Conservation (phyloP, 2,329 filamentous ascomycete species). For the Exophiala mesophila region DNA sequence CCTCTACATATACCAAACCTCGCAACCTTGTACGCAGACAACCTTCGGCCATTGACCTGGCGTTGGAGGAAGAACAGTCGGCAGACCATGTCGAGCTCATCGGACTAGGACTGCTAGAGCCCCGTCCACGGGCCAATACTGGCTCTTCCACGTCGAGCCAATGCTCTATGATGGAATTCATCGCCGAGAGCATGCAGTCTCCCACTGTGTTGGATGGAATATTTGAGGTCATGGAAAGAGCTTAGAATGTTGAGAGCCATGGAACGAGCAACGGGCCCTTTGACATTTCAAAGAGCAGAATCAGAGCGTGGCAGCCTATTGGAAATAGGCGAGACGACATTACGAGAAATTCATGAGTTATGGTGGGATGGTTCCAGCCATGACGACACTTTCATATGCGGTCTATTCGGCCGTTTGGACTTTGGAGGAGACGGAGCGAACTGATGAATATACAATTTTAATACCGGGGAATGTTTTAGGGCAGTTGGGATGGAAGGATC, state of each 20-base stretch:
- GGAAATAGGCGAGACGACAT: too few relatives aligned
- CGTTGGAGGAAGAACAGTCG: slow-evolving; percentile 39
- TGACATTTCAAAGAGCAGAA: too few relatives aligned
- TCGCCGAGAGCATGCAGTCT: slow-evolving; percentile 15
- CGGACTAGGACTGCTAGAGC: slow-evolving; percentile 42
- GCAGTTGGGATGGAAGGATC: too few relatives aligned
- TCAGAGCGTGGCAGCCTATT: background rate
- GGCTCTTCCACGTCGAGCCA: slow-evolving; percentile 10
- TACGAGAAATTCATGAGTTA: too few relatives aligned
- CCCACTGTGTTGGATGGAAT: slow-evolving; percentile 43
- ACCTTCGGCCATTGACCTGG: slow-evolving; percentile 41
- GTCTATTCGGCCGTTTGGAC: too few relatives aligned
- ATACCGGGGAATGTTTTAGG: too few relatives aligned
- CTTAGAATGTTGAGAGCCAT: slow-evolving; percentile 1
- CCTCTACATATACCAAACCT: slow-evolving; percentile 7
- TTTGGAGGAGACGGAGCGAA: too few relatives aligned
- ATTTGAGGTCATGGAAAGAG: slow-evolving; percentile 42
- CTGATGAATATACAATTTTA: too few relatives aligned
- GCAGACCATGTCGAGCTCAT: slow-evolving; percentile 37
- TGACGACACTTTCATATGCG: too few relatives aligned
- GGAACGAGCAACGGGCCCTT: background rate
- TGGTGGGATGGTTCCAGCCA: too few relatives aligned
- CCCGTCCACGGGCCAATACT: slow-evolving; percentile 33
- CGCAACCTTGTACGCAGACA: slow-evolving; percentile 36
- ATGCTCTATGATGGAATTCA: slow-evolving; percentile 21